Evolutionary conservation across 148 eudicot genomes (phyloP).

Genomic region (Vaccinium vitisidaea): DNA sequence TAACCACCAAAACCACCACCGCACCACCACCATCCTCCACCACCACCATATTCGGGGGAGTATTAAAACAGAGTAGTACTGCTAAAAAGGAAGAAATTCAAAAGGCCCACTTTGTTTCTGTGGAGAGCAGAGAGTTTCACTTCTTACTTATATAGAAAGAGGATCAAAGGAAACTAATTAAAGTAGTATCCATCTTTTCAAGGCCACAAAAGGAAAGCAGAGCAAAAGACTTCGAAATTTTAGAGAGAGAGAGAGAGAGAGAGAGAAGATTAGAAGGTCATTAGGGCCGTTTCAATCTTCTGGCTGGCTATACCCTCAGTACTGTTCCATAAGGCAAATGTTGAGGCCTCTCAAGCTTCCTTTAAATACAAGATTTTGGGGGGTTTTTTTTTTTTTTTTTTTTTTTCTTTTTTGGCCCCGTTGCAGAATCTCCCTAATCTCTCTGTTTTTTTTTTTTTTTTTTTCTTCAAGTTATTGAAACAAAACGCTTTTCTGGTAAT

Average conservation of each 20-base stretch:
- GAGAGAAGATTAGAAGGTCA: not conserved
- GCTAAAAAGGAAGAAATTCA: too few relatives aligned
- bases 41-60: not conserved
- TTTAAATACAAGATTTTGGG: constrained; percentile 12
- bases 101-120: too few relatives aligned
- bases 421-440: not conserved
- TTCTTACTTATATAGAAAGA: not conserved
- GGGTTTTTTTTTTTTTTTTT: not conserved
- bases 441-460: too few relatives aligned
- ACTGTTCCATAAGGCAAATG: not conserved
- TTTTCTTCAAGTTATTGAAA: not conserved
- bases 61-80: not conserved
- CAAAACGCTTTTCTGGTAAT: not conserved
- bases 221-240: not conserved
- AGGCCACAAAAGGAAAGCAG: not conserved
- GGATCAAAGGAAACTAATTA: not conserved
- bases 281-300: not conserved
- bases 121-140: too few relatives aligned
- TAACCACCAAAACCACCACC: constrained; percentile 38
- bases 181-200: not conserved
- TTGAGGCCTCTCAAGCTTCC: not conserved
- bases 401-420: not conserved
- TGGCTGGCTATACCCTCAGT: not conserved
- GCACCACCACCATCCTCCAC: not conserved
- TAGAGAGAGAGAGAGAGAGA: not conserved